Base-by-base conservation (phyloP, 2,329 filamentous ascomycete genomes). In the Neopestalotiopsis rosae region DNA sequence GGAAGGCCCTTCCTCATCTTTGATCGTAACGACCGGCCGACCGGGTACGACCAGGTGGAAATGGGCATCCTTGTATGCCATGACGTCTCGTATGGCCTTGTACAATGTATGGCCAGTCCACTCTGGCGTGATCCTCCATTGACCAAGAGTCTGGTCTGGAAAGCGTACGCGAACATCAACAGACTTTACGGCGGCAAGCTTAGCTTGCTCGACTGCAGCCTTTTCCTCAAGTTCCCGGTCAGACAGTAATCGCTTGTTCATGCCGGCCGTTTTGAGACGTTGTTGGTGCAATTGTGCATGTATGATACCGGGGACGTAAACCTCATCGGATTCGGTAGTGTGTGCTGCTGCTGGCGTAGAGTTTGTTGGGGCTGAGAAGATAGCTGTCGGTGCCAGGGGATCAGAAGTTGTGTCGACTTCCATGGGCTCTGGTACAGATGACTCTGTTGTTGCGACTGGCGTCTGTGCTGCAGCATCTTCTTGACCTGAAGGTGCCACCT, bases 91-190 rank as follows among this genome's bases (percentile, higher is more conserved):
- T 20, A 97, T 93, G 72, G 92, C 94, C 14, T 85, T 83, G 80
- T 98, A 94, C 1, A 99, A 83, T 65, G 88, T 87, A 3, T 87
- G 85, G 1, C 91, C 92, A 0, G 92, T 94, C 66, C 95, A 91
- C 1, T 84, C 79, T 24, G 89, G 89, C 1, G 85, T 87, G 72
- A 97, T 90, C n/a, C 86, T 87, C 81, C 91, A 91, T 65, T 94
- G 89, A 40, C 94, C 89, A 66, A 91, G 90, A 68, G 90, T 92
- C 74, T 95, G 93, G 77, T 98, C 95, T 0, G 95, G 95, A 74
- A 98, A 95, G 32, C 95, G 92, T 63, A 98, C 88, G 72, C 93
- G 94, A 71, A 98, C 86, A 34, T 89, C 87, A 40, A 97, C 88
- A 40, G 89, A 88, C 65, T 88, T 89, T 70, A 95, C 86, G 5